Percentiles rank a stretch among this genome's conserved stretches.
phyloP scores from a whole-genome alignment of 2,329 filamentous ascomycete genomes.

The Byssochlamys sp. region DNA sequence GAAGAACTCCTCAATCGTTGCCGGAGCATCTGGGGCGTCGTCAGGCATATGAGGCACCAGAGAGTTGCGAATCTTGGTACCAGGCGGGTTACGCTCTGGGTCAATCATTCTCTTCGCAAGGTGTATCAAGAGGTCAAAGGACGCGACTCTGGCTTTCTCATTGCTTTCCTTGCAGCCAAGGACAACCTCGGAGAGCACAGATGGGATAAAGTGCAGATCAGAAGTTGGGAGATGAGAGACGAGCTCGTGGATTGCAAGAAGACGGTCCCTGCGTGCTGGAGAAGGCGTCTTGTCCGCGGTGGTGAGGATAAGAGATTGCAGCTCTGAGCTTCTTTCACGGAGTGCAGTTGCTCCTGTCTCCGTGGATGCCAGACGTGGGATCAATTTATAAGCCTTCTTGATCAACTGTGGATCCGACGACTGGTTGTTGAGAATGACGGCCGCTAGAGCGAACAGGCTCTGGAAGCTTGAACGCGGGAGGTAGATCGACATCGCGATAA shows the following conservation, averaged over 20 bases:
- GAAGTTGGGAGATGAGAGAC: conserved; percentile 66
- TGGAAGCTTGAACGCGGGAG: conserved; percentile 77
- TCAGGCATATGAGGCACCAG: conserved; percentile 79
- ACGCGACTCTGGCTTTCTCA: conserved; percentile 78
- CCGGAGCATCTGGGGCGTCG: conserved; percentile 65
- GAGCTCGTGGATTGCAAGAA: conserved; percentile 71
- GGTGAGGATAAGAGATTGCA: conserved; percentile 70
- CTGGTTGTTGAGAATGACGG: conserved; percentile 65
- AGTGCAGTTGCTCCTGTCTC: conserved; percentile 68
- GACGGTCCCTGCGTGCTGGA: conserved; percentile 74
- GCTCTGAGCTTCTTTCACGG: conserved; percentile 61
- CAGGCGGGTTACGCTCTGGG: conserved; percentile 43
- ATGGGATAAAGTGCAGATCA: conserved; percentile 85
- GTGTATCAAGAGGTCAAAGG: conserved; percentile 79
- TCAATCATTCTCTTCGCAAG: conserved; percentile 77
- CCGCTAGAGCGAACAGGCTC: conserved; percentile 75
- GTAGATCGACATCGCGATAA: conserved; percentile 92
- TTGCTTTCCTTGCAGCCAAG: conserved; percentile 97
- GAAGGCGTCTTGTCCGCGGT: conserved; percentile 77
- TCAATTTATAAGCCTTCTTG: conserved; percentile 98
- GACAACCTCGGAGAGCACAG: conserved; percentile 84
- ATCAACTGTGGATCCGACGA: conserved; percentile 73
- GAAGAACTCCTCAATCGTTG: conserved; percentile 87
- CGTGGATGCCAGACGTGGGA: conserved; percentile 78
- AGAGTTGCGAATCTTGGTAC: conserved; percentile 72